Evolutionary conservation across 2,329 filamentous ascomycete genomes (phyloP).

Genomic region (Blastomyces emzantsi): DNA sequence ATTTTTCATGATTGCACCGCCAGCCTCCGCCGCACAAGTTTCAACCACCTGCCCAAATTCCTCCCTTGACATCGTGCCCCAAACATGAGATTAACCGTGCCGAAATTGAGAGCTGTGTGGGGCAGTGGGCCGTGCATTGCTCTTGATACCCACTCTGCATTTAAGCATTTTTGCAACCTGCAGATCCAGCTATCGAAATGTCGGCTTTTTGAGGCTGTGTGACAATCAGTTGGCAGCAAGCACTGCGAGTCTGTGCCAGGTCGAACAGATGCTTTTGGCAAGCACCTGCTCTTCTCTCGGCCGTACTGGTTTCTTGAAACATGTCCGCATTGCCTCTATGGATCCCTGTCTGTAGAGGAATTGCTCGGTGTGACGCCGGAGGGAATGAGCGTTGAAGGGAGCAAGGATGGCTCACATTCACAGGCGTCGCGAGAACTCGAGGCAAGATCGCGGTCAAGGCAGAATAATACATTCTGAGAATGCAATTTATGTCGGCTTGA

Average conservation of each 20-base stretch:
- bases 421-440: neutral
- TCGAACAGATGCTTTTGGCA: neutral
- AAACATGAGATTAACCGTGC: neutral
- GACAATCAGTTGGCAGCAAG: neutral
- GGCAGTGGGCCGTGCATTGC: conserved; percentile 4
- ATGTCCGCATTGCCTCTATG: neutral
- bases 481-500: neutral
- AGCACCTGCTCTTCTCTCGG: neutral
- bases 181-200: neutral
- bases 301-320: neutral
- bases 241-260: neutral
- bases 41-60: neutral
- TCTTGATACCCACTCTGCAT: neutral
- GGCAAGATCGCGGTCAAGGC: neutral
- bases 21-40: neutral
- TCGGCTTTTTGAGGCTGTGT: conserved; percentile 3
- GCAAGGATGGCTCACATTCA: neutral
- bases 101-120: neutral
- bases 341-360: neutral
- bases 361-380: neutral
- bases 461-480: neutral
- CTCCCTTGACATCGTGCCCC: neutral
- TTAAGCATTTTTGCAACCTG: conserved; percentile 3
- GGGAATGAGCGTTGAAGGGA: neutral
- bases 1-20: neutral